Evolutionary conservation across 2,329 filamentous ascomycete genomes (phyloP).

Genomic region (Fonsecaea monophora): DNA sequence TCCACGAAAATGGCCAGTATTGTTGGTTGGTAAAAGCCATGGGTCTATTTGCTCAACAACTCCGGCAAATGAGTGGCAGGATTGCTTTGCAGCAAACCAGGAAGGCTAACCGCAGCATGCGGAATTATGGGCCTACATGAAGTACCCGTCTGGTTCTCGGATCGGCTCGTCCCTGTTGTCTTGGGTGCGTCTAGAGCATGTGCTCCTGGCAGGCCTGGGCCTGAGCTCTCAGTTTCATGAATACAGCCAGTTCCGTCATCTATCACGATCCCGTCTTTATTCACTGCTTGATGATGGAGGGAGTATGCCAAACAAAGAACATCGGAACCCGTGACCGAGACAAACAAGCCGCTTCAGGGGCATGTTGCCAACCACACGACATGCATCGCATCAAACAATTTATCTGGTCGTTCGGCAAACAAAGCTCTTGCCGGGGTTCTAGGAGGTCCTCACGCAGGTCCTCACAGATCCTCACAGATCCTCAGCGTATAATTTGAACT

Average conservation of each 20-base stretch:
- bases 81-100: neutral
- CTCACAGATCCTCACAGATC: neutral
- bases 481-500: neutral
- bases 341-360: slow-evolving; percentile 5
- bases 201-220: neutral
- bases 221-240: neutral
- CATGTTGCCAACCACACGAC: neutral
- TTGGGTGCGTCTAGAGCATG: neutral
- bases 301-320: slow-evolving; percentile 6
- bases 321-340: neutral
- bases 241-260: neutral
- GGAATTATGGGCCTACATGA: neutral
- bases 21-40: neutral
- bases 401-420: neutral
- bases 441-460: neutral
- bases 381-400: slow-evolving; percentile 1
- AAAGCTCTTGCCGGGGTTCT: neutral
- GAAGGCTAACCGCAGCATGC: neutral
- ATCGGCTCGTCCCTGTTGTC: neutral
- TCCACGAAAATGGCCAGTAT: neutral
- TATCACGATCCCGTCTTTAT: neutral
- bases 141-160: neutral
- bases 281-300: neutral
- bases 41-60: neutral
- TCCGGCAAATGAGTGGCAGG: neutral